Conservation (phyloP, 371 early-diverging fungal genomes). For the Parasitella parasitica region DNA sequence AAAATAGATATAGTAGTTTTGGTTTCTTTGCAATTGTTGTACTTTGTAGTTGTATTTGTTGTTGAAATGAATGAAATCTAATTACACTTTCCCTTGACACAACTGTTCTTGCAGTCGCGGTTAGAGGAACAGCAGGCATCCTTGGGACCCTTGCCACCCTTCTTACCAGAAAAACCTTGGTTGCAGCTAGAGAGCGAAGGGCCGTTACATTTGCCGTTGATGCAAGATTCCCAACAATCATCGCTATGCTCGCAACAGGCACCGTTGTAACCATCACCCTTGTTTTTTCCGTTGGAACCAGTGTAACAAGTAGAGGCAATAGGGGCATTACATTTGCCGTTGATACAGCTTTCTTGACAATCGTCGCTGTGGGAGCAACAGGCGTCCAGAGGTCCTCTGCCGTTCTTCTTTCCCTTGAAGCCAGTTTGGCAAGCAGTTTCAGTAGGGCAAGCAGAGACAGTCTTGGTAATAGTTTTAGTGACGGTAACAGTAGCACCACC, state of each 20-base stretch:
- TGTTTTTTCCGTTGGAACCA: constrained; percentile 2
- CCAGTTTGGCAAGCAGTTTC: constrained; percentile 2
- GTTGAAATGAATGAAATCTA: not conserved
- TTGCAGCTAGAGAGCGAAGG: constrained; percentile 6
- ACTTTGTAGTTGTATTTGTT: not conserved
- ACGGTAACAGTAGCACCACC: not conserved
- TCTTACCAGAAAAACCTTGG: constrained; percentile 13
- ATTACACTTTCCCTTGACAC: constrained; percentile 16
- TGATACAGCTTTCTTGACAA: constrained; percentile 15
- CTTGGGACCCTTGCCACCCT: constrained; percentile 14
- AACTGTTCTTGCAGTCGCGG: constrained; percentile 14
- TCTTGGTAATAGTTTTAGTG: constrained; percentile 1
- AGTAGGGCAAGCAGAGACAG: not conserved
- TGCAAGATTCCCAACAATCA: constrained; percentile 12
- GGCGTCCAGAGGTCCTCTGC: not conserved
- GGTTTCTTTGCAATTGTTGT: not conserved
- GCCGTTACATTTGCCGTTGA: constrained; percentile 1
- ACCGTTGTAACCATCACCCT: constrained; percentile 9
- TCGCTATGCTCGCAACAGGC: constrained; percentile 7
- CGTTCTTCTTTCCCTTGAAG: constrained; percentile 3
- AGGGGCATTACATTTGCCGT: constrained; percentile 2
- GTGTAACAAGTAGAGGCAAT: constrained; percentile 4
- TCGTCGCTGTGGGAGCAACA: constrained; percentile 9
- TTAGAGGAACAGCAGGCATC: constrained; percentile 8
- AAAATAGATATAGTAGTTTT: not conserved